Conservation (phyloP, 192 early-diverging fungal species). For the Obelidium mucronatum region DNA sequence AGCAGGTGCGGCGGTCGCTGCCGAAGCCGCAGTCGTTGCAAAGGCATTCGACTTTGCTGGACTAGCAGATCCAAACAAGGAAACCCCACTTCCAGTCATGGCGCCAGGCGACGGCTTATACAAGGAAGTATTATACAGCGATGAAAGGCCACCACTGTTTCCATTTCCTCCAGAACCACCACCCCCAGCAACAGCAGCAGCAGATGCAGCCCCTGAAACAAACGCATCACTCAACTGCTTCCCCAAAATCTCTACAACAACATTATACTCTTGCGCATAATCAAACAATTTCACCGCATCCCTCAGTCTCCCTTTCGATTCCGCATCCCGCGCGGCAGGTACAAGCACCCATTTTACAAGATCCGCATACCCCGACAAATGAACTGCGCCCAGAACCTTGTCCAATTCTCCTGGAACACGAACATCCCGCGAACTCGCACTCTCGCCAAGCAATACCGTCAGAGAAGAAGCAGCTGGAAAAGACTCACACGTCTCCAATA, state of each 20-base stretch:
- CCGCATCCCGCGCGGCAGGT: slow-evolving; percentile 74
- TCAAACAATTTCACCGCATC: slow-evolving; percentile 83
- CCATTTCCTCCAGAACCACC: background rate
- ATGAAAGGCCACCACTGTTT: background rate
- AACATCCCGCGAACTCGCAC: slow-evolving; percentile 29
- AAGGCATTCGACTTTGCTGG: background rate
- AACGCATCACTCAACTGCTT: slow-evolving; percentile 71
- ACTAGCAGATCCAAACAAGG: background rate
- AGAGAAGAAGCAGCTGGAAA: slow-evolving; percentile 9
- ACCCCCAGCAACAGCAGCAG: background rate
- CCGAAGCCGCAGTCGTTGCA: too few species aligned
- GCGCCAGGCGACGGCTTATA: background rate
- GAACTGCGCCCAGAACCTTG: slow-evolving; percentile 62
- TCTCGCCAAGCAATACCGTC: slow-evolving; percentile 19
- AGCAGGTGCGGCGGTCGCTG: background rate
- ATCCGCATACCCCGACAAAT: slow-evolving; percentile 62
- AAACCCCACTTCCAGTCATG: slow-evolving; percentile 18
- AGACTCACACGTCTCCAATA: slow-evolving; percentile 70
- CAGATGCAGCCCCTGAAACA: background rate
- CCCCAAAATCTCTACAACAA: slow-evolving; percentile 74
- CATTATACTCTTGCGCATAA: slow-evolving; percentile 76
- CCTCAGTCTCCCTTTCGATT: slow-evolving; percentile 68
- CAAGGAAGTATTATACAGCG: background rate
- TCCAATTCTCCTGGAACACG: slow-evolving; percentile 63
- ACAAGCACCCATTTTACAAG: slow-evolving; percentile 71